These are phyloP conservation scores for Meyerozyma guilliermondii DNA, from an alignment of 1,139 yeast species.

Conservation along the genomic window DNA sequence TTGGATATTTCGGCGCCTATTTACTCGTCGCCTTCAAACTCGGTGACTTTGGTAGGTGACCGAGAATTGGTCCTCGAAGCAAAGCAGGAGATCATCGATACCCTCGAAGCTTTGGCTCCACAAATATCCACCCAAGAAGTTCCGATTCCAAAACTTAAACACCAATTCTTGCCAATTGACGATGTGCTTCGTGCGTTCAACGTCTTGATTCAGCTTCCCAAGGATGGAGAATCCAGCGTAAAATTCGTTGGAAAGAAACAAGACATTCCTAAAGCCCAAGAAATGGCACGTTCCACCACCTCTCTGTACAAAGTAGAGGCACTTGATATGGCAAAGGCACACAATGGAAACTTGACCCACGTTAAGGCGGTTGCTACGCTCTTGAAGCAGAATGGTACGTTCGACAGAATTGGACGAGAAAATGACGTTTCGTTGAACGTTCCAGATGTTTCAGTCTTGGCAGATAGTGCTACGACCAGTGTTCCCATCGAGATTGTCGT, in stretches of 20 bases:
- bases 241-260: conserved; percentile 60
- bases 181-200: conserved; percentile 44
- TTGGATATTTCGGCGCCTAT: conserved; percentile 34
- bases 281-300: conserved; percentile 47
- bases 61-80: conserved; percentile 53
- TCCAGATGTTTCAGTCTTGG: conserved; percentile 35
- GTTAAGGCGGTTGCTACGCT: conserved; percentile 70
- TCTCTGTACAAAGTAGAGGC: conserved; percentile 53
- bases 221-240: conserved; percentile 37
- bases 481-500: conserved; percentile 42
- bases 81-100: conserved; percentile 40
- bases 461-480: conserved; percentile 14
- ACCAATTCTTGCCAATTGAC: conserved; percentile 44
- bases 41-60: conserved; percentile 54
- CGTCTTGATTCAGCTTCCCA: conserved; percentile 63
- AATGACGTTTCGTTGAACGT: conserved; percentile 50
- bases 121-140: conserved; percentile 34
- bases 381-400: conserved; percentile 48
- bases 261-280: conserved; percentile 57
- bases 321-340: conserved; percentile 82
- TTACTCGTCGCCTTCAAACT: conserved; percentile 20
- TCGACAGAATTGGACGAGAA: conserved; percentile 41
- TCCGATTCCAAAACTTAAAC: conserved; percentile 39
- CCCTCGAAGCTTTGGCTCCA: conserved; percentile 41
- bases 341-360: conserved; percentile 71